Evolutionary conservation across 169 alveolate genomes (phyloP).

Genomic region (Plasmodium chabaudi): DNA sequence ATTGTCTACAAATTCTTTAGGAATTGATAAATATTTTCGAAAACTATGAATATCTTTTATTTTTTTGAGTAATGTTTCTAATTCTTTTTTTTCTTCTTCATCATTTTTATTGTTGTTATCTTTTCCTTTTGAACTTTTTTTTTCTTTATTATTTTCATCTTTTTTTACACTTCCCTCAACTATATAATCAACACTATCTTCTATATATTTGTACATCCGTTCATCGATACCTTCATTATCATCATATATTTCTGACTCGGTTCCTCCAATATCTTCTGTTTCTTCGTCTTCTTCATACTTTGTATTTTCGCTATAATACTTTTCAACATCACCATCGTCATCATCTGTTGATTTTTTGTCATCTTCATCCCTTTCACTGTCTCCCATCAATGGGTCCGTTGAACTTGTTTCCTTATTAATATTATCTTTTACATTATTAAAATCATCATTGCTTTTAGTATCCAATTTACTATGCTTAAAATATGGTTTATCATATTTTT

Average conservation of each 20-base stretch:
- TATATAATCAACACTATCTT: background rate
- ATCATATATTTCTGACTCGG: background rate
- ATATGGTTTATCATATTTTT: slow-evolving; percentile 21
- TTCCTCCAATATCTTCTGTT: background rate
- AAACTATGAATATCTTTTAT: slow-evolving; percentile 51
- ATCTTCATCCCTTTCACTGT: slow-evolving; percentile 16
- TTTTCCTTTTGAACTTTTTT: slow-evolving; percentile 12
- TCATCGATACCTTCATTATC: background rate
- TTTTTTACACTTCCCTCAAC: slow-evolving; percentile 4
- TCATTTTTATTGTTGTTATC: slow-evolving; percentile 14
- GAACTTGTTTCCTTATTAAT: background rate
- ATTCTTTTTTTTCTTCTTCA: slow-evolving; percentile 37
- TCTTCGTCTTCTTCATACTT: background rate
- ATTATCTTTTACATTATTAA: background rate
- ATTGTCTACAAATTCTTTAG: slow-evolving; percentile 23
- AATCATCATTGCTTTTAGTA: background rate
- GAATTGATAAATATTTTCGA: slow-evolving; percentile 49
- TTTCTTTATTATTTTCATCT: slow-evolving; percentile 28
- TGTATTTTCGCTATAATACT: background rate
- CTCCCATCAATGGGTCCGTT: too few species aligned
- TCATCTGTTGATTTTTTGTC: background rate
- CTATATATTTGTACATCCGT: background rate
- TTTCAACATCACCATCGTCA: background rate
- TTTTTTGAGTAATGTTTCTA: slow-evolving; percentile 33
- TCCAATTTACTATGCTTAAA: background rate